Base-by-base conservation (phyloP, 192 early-diverging fungal genomes). In the Entomortierella chlamydospora region DNA sequence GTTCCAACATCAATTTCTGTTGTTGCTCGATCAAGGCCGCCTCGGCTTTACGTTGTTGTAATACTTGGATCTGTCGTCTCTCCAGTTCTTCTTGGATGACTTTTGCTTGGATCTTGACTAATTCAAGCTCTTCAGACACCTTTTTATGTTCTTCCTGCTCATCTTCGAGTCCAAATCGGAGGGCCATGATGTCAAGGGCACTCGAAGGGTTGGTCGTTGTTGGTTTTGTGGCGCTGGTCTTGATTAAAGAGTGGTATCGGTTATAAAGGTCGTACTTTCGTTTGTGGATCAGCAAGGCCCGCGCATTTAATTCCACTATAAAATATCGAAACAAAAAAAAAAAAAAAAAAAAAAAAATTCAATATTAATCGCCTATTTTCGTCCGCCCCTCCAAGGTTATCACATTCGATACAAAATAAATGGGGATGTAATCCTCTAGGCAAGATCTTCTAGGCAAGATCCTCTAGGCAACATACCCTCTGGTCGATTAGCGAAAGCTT, bases 21-120 rank as follows among this genome's bases (percentile, higher is more conserved):
- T 78, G 74, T 17, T 69, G 67, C 20, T 78, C 74, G 45, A 78
- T 78, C 56, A 78, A 29, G 20, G 52, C 55, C 1, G 67, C 74
- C 50, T 78, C 67, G 2, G 74, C 49, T 45, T 37, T 64, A 2
- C 67, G 61, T 39, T 78, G 74, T 23, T 78, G 66, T 23, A 78
- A 13, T 13, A 78, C 1, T 28, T 31, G 33, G 0, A 33, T 11
- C 31, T 70, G 67, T 3, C 61, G 61, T 13, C 26, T 30, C 37
- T 78, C 74, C 26, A 78, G 39, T 20, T 78, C 67, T n/a, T 78
- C 66, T 15, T 49, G 43, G 15, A 78, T n/a, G 4, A 28, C 3
- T 41, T 60, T 68, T 0, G 61, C 55, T 45, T 69, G 55, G 10
- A 22, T 22, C 29, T 56, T 50, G 13, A 70, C 50, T 4, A 30